Evolutionary conservation across 1,284 basidiomycete genomes (phyloP).

Genomic region (Sanguinoderma infundibulare): DNA sequence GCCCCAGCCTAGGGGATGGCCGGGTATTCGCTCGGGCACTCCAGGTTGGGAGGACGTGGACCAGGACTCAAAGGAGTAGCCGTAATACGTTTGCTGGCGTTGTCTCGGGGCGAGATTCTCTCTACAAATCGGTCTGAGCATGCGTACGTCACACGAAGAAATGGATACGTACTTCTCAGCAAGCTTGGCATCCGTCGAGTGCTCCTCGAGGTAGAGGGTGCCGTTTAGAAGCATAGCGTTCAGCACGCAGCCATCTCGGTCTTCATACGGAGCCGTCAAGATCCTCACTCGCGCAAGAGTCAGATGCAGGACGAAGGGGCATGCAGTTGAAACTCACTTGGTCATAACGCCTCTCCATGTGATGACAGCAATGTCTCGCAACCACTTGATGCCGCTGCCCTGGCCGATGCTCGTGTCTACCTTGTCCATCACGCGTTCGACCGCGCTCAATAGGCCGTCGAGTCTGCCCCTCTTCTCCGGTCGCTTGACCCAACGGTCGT

Average conservation of each 20-base stretch:
- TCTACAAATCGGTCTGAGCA: constrained; percentile 41
- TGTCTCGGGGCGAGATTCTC: constrained; percentile 65
- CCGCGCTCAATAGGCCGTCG: constrained; percentile 66
- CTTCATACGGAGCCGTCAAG: constrained; percentile 81
- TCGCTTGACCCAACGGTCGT: constrained; percentile 70
- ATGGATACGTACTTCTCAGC: constrained; percentile 59
- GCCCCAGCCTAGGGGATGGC: constrained; percentile 67
- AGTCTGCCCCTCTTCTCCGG: constrained; percentile 68
- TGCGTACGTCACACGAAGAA: constrained; percentile 17
- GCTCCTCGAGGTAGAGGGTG: constrained; percentile 87
- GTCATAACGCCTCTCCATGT: constrained; percentile 94
- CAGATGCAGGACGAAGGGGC: constrained; percentile 9
- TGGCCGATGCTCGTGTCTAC: constrained; percentile 35
- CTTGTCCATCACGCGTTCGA: constrained; percentile 44
- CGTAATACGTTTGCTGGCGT: constrained; percentile 69
- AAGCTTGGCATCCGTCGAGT: constrained; percentile 59
- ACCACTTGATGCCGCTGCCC: constrained; percentile 34
- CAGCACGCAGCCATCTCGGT: constrained; percentile 82
- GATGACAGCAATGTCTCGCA: constrained; percentile 60
- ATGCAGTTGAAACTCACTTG: constrained; percentile 58
- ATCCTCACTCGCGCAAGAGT: constrained; percentile 55
- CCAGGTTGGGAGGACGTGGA: constrained; percentile 60
- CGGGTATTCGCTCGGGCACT: constrained; percentile 24
- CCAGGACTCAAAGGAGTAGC: constrained; percentile 89
- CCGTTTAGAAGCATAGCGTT: constrained; percentile 83